Percentiles rank a stretch among this genome's conserved stretches.
Conservation (phyloP, 768 basidiomycete species). For the Leccinellum luteum region DNA sequence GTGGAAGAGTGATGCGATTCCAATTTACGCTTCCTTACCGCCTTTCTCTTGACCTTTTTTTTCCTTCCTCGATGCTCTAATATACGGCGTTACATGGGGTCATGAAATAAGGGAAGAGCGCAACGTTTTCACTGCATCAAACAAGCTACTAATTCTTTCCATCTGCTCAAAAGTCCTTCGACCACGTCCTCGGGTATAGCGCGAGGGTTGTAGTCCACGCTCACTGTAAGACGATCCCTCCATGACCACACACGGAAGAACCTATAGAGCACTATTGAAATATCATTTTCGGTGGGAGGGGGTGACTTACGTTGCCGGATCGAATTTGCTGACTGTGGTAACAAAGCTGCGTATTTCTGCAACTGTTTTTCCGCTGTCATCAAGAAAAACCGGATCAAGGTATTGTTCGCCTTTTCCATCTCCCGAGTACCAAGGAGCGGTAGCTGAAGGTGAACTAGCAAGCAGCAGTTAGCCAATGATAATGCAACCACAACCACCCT, state of each 20-base stretch:
- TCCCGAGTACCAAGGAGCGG: neutral
- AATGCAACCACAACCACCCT: neutral
- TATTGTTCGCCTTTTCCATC: slow-evolving; percentile 1
- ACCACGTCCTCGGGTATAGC: neutral
- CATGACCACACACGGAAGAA: slow-evolving; percentile 5
- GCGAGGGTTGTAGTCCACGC: slow-evolving; percentile 1
- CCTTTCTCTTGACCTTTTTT: slow-evolving; percentile 95
- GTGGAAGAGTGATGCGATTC: slow-evolving; percentile 32
- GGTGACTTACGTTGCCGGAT: neutral
- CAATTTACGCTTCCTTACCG: slow-evolving; percentile 48
- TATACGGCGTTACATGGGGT: slow-evolving; percentile 56
- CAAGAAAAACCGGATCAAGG: neutral
- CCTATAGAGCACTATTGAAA: neutral
- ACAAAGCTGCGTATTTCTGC: neutral
- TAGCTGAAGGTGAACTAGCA: neutral
- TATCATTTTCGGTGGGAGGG: neutral
- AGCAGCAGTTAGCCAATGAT: neutral
- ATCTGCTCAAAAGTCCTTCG: neutral
- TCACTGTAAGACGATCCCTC: neutral
- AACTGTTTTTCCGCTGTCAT: neutral
- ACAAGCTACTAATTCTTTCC: neutral
- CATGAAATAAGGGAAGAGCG: neutral
- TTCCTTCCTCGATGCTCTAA: slow-evolving; percentile 90
- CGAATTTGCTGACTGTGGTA: neutral
- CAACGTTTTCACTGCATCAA: neutral